Base-by-base conservation (phyloP, 176 grass and related monocot genomes). In the Calamus simplicifolius region DNA sequence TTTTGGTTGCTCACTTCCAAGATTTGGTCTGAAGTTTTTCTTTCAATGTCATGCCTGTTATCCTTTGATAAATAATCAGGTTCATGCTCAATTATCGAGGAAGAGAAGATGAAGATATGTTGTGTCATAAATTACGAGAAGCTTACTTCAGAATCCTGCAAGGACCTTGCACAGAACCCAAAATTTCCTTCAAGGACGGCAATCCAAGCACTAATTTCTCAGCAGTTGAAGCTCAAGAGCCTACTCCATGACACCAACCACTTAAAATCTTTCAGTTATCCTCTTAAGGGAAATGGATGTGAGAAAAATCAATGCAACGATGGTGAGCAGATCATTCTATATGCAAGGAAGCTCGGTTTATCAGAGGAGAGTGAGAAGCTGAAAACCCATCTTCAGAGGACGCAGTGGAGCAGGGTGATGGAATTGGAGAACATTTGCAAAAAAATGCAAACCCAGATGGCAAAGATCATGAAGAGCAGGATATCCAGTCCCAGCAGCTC, bases 31-130 rank as follows among this genome's bases (percentile, higher is more conserved):
- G 35, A 43, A 43, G 6, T 43, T 43, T 43, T 43, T 43, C 35
- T 43, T 43, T 43, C 35, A 12, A 1, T 13, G 35, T 43, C 21
- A 10, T 3, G 35, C 8, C 35, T 43, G 8, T 43, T 43, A 13
- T 43, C 35, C 35, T 43, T 59, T 66, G 0, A 23, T 67, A 2
- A 61, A 72, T 15, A 16, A 7, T 43, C 69, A 99, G 94, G 81
- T 93, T 56, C 94, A 93, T 57, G 52, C 56, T 7, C 51, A 73
- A 4, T 68, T 93, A 72, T 72, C 6, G 88, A 93, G 17, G 85
- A 89, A 52, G 88, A 99, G 59, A 99, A 99, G 79, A 89, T 82
- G 66, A 89, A 83, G 76, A 88, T 99, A 63, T 99, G 85, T 73
- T 69, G 54, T 26, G 79, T 66, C 4, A 82, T 99, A 58, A 81